A percentile compares a stretch with the other conserved stretches of the same genome.
phyloP scores from a whole-genome alignment of 306 rosid species.

The Mucuna pruriens region DNA sequence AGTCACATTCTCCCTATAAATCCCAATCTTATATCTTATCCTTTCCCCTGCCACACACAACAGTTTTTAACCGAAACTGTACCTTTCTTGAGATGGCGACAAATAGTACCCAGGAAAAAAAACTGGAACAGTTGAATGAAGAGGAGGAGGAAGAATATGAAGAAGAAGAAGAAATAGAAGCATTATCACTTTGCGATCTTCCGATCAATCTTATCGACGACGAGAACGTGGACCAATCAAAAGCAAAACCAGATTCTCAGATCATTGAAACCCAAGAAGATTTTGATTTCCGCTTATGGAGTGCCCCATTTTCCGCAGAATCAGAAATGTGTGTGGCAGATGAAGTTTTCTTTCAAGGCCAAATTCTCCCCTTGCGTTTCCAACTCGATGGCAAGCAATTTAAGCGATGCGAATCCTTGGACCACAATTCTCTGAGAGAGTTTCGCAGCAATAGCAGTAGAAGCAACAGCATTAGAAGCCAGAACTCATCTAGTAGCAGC shows the following conservation, averaged over 20 bases:
- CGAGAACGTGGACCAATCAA: conserved; percentile 34
- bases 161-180: conserved; percentile 45
- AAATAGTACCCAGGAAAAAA: conserved; percentile 11
- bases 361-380: conserved; percentile 62
- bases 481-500: conserved; percentile 53
- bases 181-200: conserved; percentile 65
- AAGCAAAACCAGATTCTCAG: conserved; percentile 18
- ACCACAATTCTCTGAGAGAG: conserved; percentile 35
- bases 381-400: no score
- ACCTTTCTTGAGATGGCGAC: conserved; percentile 45
- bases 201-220: conserved; percentile 46
- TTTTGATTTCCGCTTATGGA: conserved; percentile 59
- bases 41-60: background rate
- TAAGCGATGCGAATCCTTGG: conserved; percentile 40
- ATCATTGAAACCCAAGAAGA: conserved; percentile 49
- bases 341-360: conserved; percentile 74
- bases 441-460: conserved; percentile 52
- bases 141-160: conserved; percentile 36
- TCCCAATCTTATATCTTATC: conserved; percentile 24
- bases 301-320: conserved; percentile 34
- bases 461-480: conserved; percentile 60
- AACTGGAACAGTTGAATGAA: conserved; percentile 20
- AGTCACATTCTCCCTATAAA: background rate
- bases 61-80: background rate
- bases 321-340: conserved; percentile 77